These are phyloP conservation scores for Leucocoprinus sp. DNA, from an alignment of 768 basidiomycete species.

Conservation along the genomic window DNA sequence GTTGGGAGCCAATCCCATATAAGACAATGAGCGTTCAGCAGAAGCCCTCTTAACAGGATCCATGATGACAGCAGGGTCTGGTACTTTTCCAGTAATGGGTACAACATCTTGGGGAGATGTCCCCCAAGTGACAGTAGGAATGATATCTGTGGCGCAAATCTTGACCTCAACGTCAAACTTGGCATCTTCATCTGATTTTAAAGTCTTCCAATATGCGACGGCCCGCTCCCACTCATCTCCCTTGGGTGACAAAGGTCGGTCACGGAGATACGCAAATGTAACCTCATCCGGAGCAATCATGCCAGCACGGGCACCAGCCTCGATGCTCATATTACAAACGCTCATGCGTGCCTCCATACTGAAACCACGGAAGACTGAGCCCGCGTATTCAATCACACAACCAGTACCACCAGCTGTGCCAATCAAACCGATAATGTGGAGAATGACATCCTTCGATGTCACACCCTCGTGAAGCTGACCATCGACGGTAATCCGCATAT, in stretches of 20 bases:
- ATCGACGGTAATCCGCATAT: constrained; percentile 87
- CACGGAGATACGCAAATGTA: constrained; percentile 77
- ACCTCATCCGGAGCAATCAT: constrained; percentile 89
- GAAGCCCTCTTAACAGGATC: constrained; percentile 61
- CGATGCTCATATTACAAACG: constrained; percentile 93
- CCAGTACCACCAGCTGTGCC: constrained; percentile 93
- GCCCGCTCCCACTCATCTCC: constrained; percentile 82
- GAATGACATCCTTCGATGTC: constrained; percentile 83
- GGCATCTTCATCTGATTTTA: constrained; percentile 74
- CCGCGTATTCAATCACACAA: constrained; percentile 86
- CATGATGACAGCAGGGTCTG: constrained; percentile 59
- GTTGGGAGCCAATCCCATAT: constrained; percentile 81
- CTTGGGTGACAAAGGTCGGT: constrained; percentile 75
- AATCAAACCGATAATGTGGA: constrained; percentile 85
- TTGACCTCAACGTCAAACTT: constrained; percentile 78
- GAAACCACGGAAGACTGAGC: constrained; percentile 77
- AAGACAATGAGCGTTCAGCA: constrained; percentile 67
- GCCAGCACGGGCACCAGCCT: constrained; percentile 86
- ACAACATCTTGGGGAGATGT: constrained; percentile 87
- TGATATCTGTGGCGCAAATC: constrained; percentile 76
- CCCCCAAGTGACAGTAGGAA: constrained; percentile 90
- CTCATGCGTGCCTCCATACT: constrained; percentile 91
- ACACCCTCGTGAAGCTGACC: constrained; percentile 77
- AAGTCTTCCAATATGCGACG: constrained; percentile 76
- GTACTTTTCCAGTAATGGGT: constrained; percentile 74